Evolutionary conservation across 2,329 filamentous ascomycete species (phyloP), one percentile per base, ranked within the genome.

Genomic region (Xylariaceae sp.): DNA sequence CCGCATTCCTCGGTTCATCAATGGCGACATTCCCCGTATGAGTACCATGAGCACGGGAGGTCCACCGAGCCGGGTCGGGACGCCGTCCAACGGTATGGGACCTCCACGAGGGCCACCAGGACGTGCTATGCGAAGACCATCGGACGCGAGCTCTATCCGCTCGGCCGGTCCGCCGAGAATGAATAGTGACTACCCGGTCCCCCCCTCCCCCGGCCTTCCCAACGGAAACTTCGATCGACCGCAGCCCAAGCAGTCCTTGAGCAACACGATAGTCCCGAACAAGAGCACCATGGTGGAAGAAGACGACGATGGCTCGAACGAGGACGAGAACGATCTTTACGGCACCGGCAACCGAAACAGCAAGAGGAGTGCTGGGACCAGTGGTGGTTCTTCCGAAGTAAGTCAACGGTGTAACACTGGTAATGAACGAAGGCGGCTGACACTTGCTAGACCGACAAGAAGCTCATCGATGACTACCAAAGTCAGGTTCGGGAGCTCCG

Each of bases 221-320:
- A 70, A 70, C 29, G 77, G 78, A 49, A 78, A 83, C 33, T 83
- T 78, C 44, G 80, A 82, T 26, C 73, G 85, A 29, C 89, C 89
- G 4, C 75, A 85, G 45, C 83, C 85, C 12, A 94, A 93, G 55
- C 88, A 88, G 23, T 88, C 94, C 45, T 89, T 94, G 55, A 90
- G 83, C 55, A 96, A 94, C 55, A 96, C 88, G 0, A 94, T 96
- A 50, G 83, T 96, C 19, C 92, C 92, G 1, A 96, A 95, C 56
- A 98, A 96, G 63, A 94, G 90, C 51, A 95, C 85, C 1, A 89
- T 96, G 80, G 78, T 96, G 2, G 92, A 98, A 58, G 92, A 96
- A 55, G 89, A 94, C 45, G 88, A 94, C 47, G 85, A 86, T 43
- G 70, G 74, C 12, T 75, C 74, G 31, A 53, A 78, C 40, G 65